These are phyloP conservation scores for Heliamphora pulchella DNA, from an alignment of 179 eudicot genomes.

Conservation along the genomic window DNA sequence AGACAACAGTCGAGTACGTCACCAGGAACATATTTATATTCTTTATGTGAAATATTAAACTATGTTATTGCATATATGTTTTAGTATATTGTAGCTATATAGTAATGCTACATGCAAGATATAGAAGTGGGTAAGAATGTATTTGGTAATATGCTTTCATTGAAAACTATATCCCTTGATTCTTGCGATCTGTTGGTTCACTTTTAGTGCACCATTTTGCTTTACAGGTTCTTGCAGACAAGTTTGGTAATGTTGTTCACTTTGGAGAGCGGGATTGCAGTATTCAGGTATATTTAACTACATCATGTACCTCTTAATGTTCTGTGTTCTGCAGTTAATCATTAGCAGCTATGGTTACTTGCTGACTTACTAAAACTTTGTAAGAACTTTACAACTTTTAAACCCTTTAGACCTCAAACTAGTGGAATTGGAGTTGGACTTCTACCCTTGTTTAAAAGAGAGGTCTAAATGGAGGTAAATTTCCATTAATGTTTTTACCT, in stretches of 20 bases:
- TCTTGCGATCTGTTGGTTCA: slow-evolving; percentile 7
- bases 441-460: background rate
- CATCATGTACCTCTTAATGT: background rate
- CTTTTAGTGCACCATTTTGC: background rate
- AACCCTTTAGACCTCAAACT: background rate
- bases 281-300: slow-evolving; percentile 58
- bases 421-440: background rate
- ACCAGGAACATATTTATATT: background rate
- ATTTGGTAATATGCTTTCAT: background rate
- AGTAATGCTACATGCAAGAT: background rate
- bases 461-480: background rate
- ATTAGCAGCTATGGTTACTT: background rate
- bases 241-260: slow-evolving; percentile 91
- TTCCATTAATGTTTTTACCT: background rate
- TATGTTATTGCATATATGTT: background rate
- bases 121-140: background rate
- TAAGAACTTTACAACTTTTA: background rate
- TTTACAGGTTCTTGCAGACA: slow-evolving; percentile 92
- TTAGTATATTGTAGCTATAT: background rate
- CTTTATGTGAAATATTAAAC: background rate
- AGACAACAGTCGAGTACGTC: background rate
- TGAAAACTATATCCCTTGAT: background rate
- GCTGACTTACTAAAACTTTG: background rate
- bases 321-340: background rate
- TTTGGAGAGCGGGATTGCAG: slow-evolving; percentile 99